Base-by-base conservation (phyloP, 106 monocot species). In the Acorus calamus region DNA sequence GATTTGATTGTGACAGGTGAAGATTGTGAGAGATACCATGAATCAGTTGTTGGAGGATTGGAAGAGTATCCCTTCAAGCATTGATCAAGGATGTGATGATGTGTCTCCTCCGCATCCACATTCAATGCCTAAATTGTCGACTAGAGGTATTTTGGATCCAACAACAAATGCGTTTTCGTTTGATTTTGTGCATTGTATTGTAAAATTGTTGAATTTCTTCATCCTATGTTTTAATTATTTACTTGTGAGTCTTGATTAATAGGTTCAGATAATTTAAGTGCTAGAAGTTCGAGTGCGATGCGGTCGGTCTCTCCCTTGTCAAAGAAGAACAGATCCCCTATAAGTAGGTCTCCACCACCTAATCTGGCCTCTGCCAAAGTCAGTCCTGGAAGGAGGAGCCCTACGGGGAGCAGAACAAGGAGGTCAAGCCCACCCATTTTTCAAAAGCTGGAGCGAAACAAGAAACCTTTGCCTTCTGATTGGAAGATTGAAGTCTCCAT, bases 1-100 rank as follows among this genome's bases (percentile, higher is more conserved):
- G 46, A 28, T 63, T 64, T 13, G 14, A 6, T 5, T 28, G 59
- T 42, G 76, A 59, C 77, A 96, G 94, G 96, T 91, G 48, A 96
- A 91, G 83, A 96, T 87, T 52, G 96, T 96, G 0, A 62, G 90
- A 14, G 91, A 96, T 6, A 76, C 83, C 3, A 96, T 96, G 87
- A 96, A 78, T 64, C 72, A 72, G 69, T 91, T 96, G 96, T 66
- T 96, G 43, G 87, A 87, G 69, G 83, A 74, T 4, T 91, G 91
- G 91, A 96, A 77, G 74, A 76, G 83, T 65, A 76, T 96, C 14
- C 87, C 94, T 0, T 64, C 50, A n/a, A 49, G 50, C 53, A 42
- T 63, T 46, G 73, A 72, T 42, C 70, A 61, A 8, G 77, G 72
- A 7, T 49, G 14, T 3, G 47, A 49, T 57, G 43, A 47, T 52